Conservation (phyloP, 2,329 filamentous ascomycete species). For the Monilinia aucupariae region DNA sequence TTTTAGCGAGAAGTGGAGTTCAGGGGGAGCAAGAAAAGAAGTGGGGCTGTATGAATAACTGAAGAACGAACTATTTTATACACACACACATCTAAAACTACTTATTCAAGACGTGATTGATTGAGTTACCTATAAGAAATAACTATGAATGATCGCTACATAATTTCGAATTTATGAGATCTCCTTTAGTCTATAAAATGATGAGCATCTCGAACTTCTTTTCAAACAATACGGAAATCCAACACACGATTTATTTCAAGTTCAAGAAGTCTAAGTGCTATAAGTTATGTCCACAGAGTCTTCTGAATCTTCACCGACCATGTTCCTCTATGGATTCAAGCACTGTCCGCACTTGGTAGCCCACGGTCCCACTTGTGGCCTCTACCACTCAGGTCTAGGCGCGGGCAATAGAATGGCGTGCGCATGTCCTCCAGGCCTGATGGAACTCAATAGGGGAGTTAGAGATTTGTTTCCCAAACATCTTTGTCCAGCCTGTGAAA, state of each 20-base stretch:
- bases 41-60: not conserved
- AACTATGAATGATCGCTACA: not conserved
- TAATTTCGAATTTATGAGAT: not conserved
- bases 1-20: not conserved
- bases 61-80: not conserved
- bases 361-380: not conserved
- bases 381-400: not conserved
- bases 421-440: not conserved
- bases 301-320: not conserved
- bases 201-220: not conserved
- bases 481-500: not conserved
- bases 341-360: not conserved
- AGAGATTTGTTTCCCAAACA: not conserved
- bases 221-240: not conserved
- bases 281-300: too few species aligned
- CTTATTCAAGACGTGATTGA: not conserved
- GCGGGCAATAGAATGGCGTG: not conserved
- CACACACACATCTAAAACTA: not conserved
- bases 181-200: not conserved
- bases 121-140: not conserved
- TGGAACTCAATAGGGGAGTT: not conserved
- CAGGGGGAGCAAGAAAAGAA: not conserved
- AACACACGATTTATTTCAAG: not conserved
- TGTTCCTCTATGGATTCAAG: not conserved
- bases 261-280: too few species aligned